Percentiles rank a stretch among this genome's conserved stretches.
phyloP scores from a whole-genome alignment of 352 stramenopile species.

The Globisporangium carolinianum region DNA sequence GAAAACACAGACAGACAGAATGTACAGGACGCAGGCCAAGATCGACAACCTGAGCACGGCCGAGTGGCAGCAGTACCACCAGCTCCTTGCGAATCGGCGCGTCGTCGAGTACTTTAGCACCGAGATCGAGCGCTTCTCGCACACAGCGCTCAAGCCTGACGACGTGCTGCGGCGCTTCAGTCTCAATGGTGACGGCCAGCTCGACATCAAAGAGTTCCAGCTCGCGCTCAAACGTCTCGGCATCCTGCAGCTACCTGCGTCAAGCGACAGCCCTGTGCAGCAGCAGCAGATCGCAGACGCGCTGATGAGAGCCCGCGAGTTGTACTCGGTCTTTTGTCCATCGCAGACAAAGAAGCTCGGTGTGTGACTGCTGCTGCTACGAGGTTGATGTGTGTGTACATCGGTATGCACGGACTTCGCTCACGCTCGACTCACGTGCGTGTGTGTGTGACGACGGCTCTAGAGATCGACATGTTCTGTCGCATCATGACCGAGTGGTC shows the following conservation, averaged over 20 bases:
- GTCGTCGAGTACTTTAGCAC: slow-evolving; percentile 54
- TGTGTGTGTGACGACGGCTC: no score
- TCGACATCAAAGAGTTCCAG: slow-evolving; percentile 73
- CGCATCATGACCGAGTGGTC: slow-evolving; percentile 80
- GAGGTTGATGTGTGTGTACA: neutral
- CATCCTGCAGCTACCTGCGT: slow-evolving; percentile 22
- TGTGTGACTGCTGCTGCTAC: slow-evolving; percentile 5
- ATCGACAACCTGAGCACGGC: slow-evolving; percentile 76
- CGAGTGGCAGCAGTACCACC: slow-evolving; percentile 69
- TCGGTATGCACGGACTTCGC: neutral
- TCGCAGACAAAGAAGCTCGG: slow-evolving; percentile 56
- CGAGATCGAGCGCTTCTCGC: slow-evolving; percentile 55
- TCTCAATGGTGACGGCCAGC: slow-evolving; percentile 64
- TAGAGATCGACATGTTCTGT: slow-evolving; percentile 76
- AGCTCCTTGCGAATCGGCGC: slow-evolving; percentile 44
- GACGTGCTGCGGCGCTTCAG: slow-evolving; percentile 67
- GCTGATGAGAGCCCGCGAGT: slow-evolving; percentile 27
- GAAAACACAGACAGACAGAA: slow-evolving; percentile 9
- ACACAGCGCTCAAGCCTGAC: slow-evolving; percentile 55
- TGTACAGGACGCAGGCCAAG: slow-evolving; percentile 62
- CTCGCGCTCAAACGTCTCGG: slow-evolving; percentile 64
- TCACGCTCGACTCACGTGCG: neutral
- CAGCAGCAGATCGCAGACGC: slow-evolving; percentile 9
- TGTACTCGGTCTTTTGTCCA: slow-evolving; percentile 69
- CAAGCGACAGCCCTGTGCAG: slow-evolving; percentile 1